Evolutionary conservation across 805 yeast species (phyloP).

Genomic region (Candida coleopterorum): DNA sequence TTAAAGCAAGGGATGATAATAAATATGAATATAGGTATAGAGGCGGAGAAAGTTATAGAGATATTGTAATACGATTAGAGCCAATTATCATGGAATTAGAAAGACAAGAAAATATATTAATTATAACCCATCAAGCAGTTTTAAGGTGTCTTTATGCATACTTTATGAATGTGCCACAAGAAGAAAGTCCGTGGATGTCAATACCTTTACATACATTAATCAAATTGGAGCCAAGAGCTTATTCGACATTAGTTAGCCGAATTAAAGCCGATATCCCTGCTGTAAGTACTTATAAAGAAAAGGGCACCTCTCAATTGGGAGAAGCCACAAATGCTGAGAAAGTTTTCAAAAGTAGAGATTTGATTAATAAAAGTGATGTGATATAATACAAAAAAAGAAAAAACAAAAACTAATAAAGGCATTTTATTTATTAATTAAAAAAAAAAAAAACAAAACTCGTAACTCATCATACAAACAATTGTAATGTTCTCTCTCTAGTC

Average conservation of each 20-base stretch:
- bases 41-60: slow-evolving; percentile 96
- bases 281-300: slow-evolving; percentile 92
- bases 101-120: slow-evolving; percentile 91
- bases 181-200: slow-evolving; percentile 98
- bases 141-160: slow-evolving; percentile 94
- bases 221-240: slow-evolving; percentile 92
- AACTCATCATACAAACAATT: not conserved
- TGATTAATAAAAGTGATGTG: slow-evolving; percentile 36
- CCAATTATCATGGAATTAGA: slow-evolving; percentile 98
- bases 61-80: slow-evolving; percentile 89
- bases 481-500: too few relatives aligned
- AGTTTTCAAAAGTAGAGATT: slow-evolving; percentile 43
- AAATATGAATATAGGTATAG: slow-evolving; percentile 94
- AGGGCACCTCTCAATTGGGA: slow-evolving; percentile 73
- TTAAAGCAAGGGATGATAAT: slow-evolving; percentile 91
- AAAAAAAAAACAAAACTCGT: not conserved
- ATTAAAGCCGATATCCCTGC: slow-evolving; percentile 97
- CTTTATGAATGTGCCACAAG: slow-evolving; percentile 97
- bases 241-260: slow-evolving; percentile 79
- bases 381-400: not conserved
- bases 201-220: slow-evolving; percentile 95
- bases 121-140: slow-evolving; percentile 97
- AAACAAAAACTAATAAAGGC: too few relatives aligned
- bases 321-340: slow-evolving; percentile 38
- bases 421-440: not conserved